Evolutionary conservation across 768 basidiomycete species (phyloP).

Genomic region (Amanita molliuscula): DNA sequence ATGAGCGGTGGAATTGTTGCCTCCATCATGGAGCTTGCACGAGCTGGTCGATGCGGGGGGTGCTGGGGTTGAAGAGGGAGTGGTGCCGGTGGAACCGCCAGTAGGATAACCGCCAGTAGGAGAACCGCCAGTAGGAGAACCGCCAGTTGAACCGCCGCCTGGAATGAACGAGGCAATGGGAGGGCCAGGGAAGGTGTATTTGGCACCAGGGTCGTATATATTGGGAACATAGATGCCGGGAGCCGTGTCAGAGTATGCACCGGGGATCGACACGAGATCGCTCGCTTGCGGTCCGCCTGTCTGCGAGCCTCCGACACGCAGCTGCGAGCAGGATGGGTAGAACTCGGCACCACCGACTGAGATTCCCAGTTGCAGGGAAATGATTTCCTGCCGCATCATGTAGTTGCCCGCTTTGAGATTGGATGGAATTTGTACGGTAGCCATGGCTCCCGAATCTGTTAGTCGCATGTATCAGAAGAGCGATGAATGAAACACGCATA

Average conservation of each 20-base stretch:
- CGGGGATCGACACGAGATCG: constrained; percentile 59
- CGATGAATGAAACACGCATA: neutral
- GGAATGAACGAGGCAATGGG: constrained; percentile 30
- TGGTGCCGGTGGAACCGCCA: too few relatives aligned
- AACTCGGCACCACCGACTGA: constrained; percentile 64
- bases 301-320: constrained; percentile 43
- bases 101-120: too few relatives aligned
- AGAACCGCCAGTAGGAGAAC: constrained; percentile 2
- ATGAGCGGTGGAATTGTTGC: neutral
- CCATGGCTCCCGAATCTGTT: constrained; percentile 29
- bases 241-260: constrained; percentile 60
- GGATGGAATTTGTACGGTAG: constrained; percentile 32
- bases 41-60: neutral
- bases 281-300: constrained; percentile 32
- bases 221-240: constrained; percentile 42
- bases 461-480: neutral
- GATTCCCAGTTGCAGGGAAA: constrained; percentile 60
- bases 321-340: constrained; percentile 62
- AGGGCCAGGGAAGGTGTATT: constrained; percentile 44
- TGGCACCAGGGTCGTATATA: constrained; percentile 20
- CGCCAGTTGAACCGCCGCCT: too few relatives aligned
- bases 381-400: constrained; percentile 71
- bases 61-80: neutral
- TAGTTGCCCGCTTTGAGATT: constrained; percentile 61
- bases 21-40: neutral